A percentile compares a stretch with the other conserved stretches of the same genome.
These are phyloP conservation scores for Prunus yedoensis DNA, from an alignment of 331 rosid genomes.

Conservation along the genomic window DNA sequence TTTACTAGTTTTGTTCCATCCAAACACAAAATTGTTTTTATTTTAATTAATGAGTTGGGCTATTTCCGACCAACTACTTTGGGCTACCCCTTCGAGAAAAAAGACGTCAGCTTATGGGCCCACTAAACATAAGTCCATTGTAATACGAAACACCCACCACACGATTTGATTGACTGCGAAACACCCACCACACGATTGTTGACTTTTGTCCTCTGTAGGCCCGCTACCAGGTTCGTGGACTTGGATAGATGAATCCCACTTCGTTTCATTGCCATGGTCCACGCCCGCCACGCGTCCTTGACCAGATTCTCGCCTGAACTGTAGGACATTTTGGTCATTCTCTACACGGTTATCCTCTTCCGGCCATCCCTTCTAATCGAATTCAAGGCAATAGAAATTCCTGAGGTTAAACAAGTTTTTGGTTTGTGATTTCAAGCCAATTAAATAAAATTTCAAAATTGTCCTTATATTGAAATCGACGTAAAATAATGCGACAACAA, in stretches of 20 bases:
- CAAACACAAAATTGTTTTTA: not conserved
- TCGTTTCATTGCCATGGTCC: not conserved
- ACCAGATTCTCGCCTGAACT: not conserved
- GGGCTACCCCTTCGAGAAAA: not conserved
- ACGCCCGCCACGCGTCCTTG: not conserved
- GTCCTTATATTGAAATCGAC: no score
- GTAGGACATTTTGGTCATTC: not conserved
- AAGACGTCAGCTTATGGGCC: not conserved
- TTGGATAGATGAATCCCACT: not conserved
- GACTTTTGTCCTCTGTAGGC: not conserved
- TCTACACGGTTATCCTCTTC: not conserved
- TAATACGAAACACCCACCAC: not conserved
- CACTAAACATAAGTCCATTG: not conserved
- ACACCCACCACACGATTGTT: not conserved
- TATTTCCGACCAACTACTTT: constrained; percentile 22
- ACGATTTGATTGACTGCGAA: not conserved
- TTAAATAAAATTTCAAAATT: no score
- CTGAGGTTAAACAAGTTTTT: no score
- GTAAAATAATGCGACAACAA: no score
- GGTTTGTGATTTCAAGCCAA: no score
- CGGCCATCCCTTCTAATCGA: not conserved
- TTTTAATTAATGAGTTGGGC: constrained; percentile 14
- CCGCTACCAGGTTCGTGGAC: not conserved
- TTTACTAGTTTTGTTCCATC: not conserved
- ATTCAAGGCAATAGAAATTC: no score